Base-by-base conservation (phyloP, 2,329 filamentous ascomycete species). In the Trichocomaceae sp. region DNA sequence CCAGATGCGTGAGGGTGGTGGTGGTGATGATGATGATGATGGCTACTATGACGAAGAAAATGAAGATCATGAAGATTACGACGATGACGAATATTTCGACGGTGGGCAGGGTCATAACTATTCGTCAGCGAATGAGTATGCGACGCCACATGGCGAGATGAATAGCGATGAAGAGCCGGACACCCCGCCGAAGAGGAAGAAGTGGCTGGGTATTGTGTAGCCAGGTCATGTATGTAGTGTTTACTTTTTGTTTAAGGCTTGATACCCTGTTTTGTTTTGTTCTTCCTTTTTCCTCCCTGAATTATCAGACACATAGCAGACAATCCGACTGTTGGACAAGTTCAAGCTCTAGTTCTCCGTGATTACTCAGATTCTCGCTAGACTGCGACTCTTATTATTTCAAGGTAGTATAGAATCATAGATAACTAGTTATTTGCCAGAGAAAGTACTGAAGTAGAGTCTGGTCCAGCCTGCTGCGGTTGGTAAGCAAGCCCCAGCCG, bases 201-300 rank as follows among this genome's bases (percentile, higher is more conserved):
- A 68, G 58, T 71, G 68, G 68, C 66, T 70, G 55, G 60, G 61
- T 15, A 57, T 62, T 17, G 47, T 52, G 2, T 56, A 49, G 35
- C 50, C 42, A 15, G 23, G 3, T 3, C 5, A 19, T 46, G 31
- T 35, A 35, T 17, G 12, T 44, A 13, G 22, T 19, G 13, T 41
- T 5, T 19, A 17, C 20, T 37, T n/a, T 2, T 9, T 37, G 5
- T 6, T 37, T 37, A 23, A 29, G 29, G 15, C 7, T 44, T 17
- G 52, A 54, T 54, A 54, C 52, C 52, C 52, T 44, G 45, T 49
- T 22, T 22, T 26, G 19, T 39, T 37, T 15, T 20, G 19, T 44
- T 29, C 6, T 13, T 17, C 19, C 19, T 45, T 9, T 44, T 20
- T 41, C n/a, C n/a, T n/a, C 13, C 7, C 13, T 39, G 3, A 7